A percentile compares a stretch with the other conserved stretches of the same genome.
Evolutionary conservation across 441 rosid genomes (phyloP).

Genomic region (Metrosideros polymorpha): DNA sequence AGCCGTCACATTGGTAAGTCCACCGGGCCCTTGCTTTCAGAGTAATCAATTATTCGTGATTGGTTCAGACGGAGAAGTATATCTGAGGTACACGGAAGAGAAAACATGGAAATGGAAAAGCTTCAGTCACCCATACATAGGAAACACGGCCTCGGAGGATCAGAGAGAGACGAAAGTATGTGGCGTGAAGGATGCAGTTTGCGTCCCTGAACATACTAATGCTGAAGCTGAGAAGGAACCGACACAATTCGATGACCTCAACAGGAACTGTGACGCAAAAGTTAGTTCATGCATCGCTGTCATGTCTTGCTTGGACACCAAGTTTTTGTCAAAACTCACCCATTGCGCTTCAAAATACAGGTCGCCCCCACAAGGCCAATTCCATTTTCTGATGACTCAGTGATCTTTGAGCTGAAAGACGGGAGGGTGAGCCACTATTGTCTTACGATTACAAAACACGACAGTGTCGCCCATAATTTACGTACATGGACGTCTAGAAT

Average conservation of each 20-base stretch:
- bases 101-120: conserved; percentile 54
- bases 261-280: conserved; percentile 37
- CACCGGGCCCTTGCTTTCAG: conserved; percentile 56
- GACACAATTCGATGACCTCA: conserved; percentile 10
- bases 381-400: conserved; percentile 45
- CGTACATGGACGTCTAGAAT: neutral
- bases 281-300: conserved; percentile 11
- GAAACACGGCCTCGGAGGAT: conserved; percentile 3
- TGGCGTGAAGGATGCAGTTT: conserved; percentile 15
- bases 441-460: neutral
- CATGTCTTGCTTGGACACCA: neutral
- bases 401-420: conserved; percentile 58
- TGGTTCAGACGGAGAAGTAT: conserved; percentile 59
- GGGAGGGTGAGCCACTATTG: conserved; percentile 46
- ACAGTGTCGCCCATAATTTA: neutral
- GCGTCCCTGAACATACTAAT: conserved; percentile 19
- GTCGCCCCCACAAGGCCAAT: conserved; percentile 58
- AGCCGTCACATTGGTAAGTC: conserved; percentile 38
- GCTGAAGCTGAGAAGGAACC: conserved; percentile 16
- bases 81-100: conserved; percentile 48
- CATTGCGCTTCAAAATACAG: conserved; percentile 15
- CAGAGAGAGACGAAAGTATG: neutral
- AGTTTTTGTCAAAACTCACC: neutral
- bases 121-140: conserved; percentile 31
- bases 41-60: conserved; percentile 40